Base-by-base conservation (phyloP, 140 eudicot genomes). In the Erigeron philadelphicus region DNA sequence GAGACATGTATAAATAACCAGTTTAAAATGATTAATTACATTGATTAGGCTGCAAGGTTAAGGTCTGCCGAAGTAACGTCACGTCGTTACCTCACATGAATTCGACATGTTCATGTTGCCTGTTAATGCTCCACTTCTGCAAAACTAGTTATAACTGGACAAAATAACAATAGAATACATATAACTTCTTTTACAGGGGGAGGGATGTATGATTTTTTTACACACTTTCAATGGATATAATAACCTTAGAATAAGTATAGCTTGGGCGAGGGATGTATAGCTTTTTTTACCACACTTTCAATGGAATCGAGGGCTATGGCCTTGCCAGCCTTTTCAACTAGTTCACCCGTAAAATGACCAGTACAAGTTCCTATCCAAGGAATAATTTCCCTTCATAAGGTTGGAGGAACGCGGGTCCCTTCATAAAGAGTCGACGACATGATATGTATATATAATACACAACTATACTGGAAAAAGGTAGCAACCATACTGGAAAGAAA, bases 271-370 rank as follows among this genome's bases (percentile, higher is more conserved):
- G 35, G 13, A 35, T 15, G 50, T 70, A 52, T 56, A 93, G 95
- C 95, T 89, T 89, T 89, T 81, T 89, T 89, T 9, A 87, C 81
- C 57, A 77, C 91, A 68, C 83, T 83, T n/a, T 93, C 97, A 70
- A 87, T 89, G 85, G 87, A 89, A 79, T 93, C 99, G 21, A 85
- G 12, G 12, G 95, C 99, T 52, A 84, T 58, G 66, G 87, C 81
- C 25, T 80, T 78, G 8, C 84, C 87, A n/a, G 95, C 97, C 78
- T 72, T 87, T 60, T 85, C 71, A 40, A 90, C 99, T 11, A 93
- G 59, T 78, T 93, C 95, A 60, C 95, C 86, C 31, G 99, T 93
- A 74, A 89, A 93, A 78, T 93, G 99, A 74, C 99, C 99, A 81
- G 87, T 87, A 18, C 99, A 97, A 59, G 97, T 94, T 73, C 99